Conservation (phyloP, 2,329 filamentous ascomycete genomes). For the Neonectria neomacrospora region DNA sequence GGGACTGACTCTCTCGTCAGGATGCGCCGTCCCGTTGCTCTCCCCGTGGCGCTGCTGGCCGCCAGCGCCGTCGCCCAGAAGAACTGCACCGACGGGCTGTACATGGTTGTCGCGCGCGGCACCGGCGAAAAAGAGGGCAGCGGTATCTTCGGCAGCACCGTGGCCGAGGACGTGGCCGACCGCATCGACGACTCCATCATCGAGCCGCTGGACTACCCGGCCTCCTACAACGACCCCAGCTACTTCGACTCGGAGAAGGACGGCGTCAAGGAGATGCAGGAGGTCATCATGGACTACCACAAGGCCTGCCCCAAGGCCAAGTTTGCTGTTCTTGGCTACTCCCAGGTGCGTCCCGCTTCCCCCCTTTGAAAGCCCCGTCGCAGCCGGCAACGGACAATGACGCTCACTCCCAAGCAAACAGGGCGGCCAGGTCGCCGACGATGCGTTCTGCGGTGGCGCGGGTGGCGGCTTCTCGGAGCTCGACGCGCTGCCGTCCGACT, state of each 20-base stretch:
- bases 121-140: conserved; percentile 49
- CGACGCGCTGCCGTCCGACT: conserved; percentile 39
- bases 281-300: conserved; percentile 48
- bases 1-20: too few species aligned
- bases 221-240: conserved; percentile 45
- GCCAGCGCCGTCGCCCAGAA: conserved; percentile 33
- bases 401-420: conserved; percentile 23
- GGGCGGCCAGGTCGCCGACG: conserved; percentile 53
- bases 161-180: conserved; percentile 48
- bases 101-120: conserved; percentile 55
- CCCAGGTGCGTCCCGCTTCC: conserved; percentile 46
- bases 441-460: conserved; percentile 52
- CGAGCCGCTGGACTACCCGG: conserved; percentile 53
- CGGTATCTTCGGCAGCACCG: conserved; percentile 48
- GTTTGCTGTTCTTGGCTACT: conserved; percentile 56
- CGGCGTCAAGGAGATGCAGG: conserved; percentile 48
- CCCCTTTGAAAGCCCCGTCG: neutral
- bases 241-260: conserved; percentile 51
- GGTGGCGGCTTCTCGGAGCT: conserved; percentile 44
- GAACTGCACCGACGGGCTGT: conserved; percentile 51
- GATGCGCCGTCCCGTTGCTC: conserved; percentile 33
- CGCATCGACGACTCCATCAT: conserved; percentile 50
- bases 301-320: conserved; percentile 52
- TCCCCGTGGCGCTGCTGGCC: conserved; percentile 42
- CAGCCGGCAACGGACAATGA: neutral